Evolutionary conservation across 345 rosid genomes (phyloP), one percentile per base, ranked within the genome.

Genomic region (Pugionium cornutum): DNA sequence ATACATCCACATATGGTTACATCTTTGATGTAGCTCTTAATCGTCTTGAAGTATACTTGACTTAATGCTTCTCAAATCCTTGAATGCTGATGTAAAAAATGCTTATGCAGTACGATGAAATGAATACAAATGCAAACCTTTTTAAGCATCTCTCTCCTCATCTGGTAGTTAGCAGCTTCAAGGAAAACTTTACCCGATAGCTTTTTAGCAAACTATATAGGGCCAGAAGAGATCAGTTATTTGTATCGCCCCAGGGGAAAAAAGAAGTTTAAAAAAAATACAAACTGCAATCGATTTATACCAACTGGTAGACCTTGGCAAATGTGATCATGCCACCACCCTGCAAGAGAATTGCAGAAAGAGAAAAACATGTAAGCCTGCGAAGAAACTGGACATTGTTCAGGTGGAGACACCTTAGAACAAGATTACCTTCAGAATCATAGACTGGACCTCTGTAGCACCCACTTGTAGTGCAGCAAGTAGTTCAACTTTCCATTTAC

Each of bases 81-180:
- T 40, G 44, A 34, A 45, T 7, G 49, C 9, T 54, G 28, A 48
- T 55, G 43, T 34, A 26, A 64, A 25, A 8, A 18, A 28, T 45
- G 46, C 30, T 26, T 56, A 33, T 56, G 31, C 57, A 35, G 50
- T 7, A 30, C 18, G 62, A 35, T 65, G 27, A 32, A 57, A 44
- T 27, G 27, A 41, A 46, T 10, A 41, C 46, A 66, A 52, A 70
- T 33, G 45, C 75, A 33, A 73, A 89, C 96, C 89, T 84, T 85
- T 73, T 72, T 85, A 6, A 91, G 75, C 72, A 85, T 69, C 82
- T 89, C 95, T 79, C 78, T 89, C 76, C 81, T 83, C 53, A 85
- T 80, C 78, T 84, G 88, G 77, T 89, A 91, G 65, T 89, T 87
- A 49, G 98, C 98, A 78, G 98, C 92, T 76, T 85, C 90, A 37